Conservation (phyloP, 768 basidiomycete species). For the Suillus placidus region DNA sequence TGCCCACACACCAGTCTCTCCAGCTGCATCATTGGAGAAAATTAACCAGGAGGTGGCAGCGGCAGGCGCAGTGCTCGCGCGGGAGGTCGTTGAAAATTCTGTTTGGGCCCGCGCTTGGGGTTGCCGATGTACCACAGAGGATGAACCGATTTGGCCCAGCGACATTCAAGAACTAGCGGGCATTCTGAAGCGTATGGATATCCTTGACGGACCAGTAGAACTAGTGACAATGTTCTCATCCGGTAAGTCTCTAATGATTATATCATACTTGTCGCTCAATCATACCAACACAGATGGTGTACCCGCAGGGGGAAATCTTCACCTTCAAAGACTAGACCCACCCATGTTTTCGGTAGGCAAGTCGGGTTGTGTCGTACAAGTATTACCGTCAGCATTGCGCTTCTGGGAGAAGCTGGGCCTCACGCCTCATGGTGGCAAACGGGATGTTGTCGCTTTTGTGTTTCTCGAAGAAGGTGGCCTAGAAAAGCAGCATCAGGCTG, state of each 20-base stretch:
- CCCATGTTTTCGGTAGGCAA: slow-evolving; percentile 71
- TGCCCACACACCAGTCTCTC: slow-evolving; percentile 87
- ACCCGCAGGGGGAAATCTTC: slow-evolving; percentile 9
- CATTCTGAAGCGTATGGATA: slow-evolving; percentile 34
- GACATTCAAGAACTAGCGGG: slow-evolving; percentile 55
- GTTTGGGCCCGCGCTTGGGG: slow-evolving; percentile 72
- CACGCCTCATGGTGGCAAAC: slow-evolving; percentile 67
- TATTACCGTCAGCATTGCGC: slow-evolving; percentile 68
- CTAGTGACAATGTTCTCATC: slow-evolving; percentile 47
- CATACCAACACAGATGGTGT: slow-evolving; percentile 6
- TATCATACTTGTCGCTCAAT: slow-evolving; percentile 1
- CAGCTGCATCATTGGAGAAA: slow-evolving; percentile 71
- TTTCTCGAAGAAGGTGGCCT: slow-evolving; percentile 65
- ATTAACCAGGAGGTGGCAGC: slow-evolving; percentile 64
- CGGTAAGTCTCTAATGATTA: slow-evolving; percentile 27
- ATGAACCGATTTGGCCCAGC: slow-evolving; percentile 50
- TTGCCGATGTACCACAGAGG: slow-evolving; percentile 11
- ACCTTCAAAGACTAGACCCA: slow-evolving; percentile 42
- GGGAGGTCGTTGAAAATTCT: slow-evolving; percentile 74
- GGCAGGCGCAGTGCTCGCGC: slow-evolving; percentile 61
- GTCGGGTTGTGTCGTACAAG: slow-evolving; percentile 66
- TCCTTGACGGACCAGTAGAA: slow-evolving; percentile 44
- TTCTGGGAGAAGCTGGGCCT: slow-evolving; percentile 90
- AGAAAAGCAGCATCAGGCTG: slow-evolving; percentile 49
- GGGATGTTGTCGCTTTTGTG: slow-evolving; percentile 69